Conservation (phyloP, 2,329 filamentous ascomycete genomes). For the Trichoderma koningii region DNA sequence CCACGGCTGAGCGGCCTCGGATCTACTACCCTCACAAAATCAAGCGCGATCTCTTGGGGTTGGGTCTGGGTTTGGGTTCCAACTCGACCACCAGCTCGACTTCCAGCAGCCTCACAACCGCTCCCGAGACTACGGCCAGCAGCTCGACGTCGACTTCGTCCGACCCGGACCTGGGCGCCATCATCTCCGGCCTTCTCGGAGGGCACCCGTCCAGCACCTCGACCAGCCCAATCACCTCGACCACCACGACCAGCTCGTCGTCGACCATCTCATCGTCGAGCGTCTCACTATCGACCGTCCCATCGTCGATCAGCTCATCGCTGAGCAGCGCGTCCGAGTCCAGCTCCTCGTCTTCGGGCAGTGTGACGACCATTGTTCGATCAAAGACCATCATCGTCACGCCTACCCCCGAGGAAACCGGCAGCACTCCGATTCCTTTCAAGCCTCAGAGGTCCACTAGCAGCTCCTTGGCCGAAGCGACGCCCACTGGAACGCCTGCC, state of each 20-base stretch:
- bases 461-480: slow-evolving; percentile 12
- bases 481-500: not conserved
- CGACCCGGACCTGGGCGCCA: not conserved
- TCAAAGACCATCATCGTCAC: slow-evolving; percentile 20
- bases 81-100: slow-evolving; percentile 44
- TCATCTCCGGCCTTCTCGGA: not conserved
- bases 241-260: not conserved
- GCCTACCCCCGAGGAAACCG: not conserved
- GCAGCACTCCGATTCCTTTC: slow-evolving; percentile 29
- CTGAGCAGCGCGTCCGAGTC: not conserved
- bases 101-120: not conserved
- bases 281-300: too few species aligned
- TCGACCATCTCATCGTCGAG: not conserved
- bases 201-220: not conserved
- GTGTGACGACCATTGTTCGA: slow-evolving; percentile 25
- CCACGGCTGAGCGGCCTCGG: slow-evolving; percentile 50
- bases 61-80: slow-evolving; percentile 25
- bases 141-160: not conserved
- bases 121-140: not conserved
- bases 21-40: slow-evolving; percentile 61
- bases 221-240: not conserved
- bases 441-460: not conserved
- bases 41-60: slow-evolving; percentile 49
- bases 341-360: not conserved
- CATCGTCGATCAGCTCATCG: not conserved